These are phyloP conservation scores for Immersiporthe knoxdaviesiana DNA, from an alignment of 2,329 filamentous ascomycete genomes.

Conservation along the genomic window DNA sequence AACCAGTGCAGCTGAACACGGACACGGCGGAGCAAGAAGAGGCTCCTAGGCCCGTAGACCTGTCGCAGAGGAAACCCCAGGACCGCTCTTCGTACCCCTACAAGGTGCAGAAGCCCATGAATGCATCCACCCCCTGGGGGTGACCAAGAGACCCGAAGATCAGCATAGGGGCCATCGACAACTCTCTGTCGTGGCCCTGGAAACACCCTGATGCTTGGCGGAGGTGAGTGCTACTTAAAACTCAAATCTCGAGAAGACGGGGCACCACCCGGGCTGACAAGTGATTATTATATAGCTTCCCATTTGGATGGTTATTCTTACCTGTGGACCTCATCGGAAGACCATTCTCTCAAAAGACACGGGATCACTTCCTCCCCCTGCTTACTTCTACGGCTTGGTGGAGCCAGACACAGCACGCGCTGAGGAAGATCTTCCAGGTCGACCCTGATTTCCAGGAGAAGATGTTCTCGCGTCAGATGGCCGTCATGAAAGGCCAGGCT, in stretches of 20 bases:
- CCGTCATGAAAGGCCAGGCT: slow-evolving; percentile 98
- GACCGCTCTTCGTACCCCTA: slow-evolving; percentile 66
- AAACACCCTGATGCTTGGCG: slow-evolving; percentile 92
- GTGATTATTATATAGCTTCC: slow-evolving; percentile 78
- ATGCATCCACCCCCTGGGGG: slow-evolving; percentile 62
- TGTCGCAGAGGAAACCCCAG: slow-evolving; percentile 48
- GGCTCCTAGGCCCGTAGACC: slow-evolving; percentile 65
- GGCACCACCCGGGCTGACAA: slow-evolving; percentile 32
- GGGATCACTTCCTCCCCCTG: slow-evolving; percentile 93
- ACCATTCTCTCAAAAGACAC: slow-evolving; percentile 91
- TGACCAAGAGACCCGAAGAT: slow-evolving; percentile 59
- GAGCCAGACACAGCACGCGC: slow-evolving; percentile 86
- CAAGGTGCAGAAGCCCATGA: slow-evolving; percentile 81
- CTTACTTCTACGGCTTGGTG: slow-evolving; percentile 96
- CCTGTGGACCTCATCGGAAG: slow-evolving; percentile 95
- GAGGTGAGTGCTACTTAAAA: slow-evolving; percentile 47
- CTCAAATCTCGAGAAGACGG: neutral
- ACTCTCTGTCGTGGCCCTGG: slow-evolving; percentile 98
- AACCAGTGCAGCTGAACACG: slow-evolving; percentile 72
- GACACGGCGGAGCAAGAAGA: slow-evolving; percentile 53
- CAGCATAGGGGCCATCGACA: slow-evolving; percentile 91
- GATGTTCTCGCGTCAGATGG: slow-evolving; percentile 98
- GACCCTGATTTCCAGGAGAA: slow-evolving; percentile 97
- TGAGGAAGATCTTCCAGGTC: slow-evolving; percentile 86
- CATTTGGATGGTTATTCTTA: slow-evolving; percentile 97